A percentile compares a stretch with the other conserved stretches of the same genome.
Conservation (phyloP, 2,329 filamentous ascomycete genomes). For the Stagonosporopsis rhizophila region DNA sequence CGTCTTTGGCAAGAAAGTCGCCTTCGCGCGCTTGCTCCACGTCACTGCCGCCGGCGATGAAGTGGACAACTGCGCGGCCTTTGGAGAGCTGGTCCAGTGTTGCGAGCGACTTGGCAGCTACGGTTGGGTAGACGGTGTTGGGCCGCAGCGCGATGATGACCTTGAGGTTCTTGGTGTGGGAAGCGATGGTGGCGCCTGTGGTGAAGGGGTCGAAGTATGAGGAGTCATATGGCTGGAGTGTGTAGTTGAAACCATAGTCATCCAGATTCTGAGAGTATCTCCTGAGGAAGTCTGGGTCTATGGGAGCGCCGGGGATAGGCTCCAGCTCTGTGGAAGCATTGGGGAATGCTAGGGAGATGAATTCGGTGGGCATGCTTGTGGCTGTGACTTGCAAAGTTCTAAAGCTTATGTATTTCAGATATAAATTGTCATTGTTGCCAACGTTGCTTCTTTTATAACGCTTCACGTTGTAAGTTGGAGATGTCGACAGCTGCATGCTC, state of each 20-base stretch:
- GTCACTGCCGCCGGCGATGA: conserved; percentile 68
- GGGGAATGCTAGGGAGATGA: conserved; percentile 65
- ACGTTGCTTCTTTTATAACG: conserved; percentile 12
- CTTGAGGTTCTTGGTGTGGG: conserved; percentile 65
- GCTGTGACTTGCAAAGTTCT: background rate
- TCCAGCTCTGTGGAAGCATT: conserved; percentile 64
- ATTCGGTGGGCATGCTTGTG: conserved; percentile 52
- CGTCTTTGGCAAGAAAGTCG: conserved; percentile 64
- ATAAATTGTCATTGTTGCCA: background rate
- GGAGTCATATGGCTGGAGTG: conserved; percentile 66
- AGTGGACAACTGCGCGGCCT: conserved; percentile 67
- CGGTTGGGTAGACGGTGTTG: conserved; percentile 68
- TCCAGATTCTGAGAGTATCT: conserved; percentile 66
- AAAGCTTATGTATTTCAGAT: background rate
- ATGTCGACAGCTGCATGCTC: conserved; percentile 18
- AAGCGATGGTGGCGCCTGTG: conserved; percentile 64
- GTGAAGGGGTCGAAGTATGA: conserved; percentile 65
- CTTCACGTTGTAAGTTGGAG: background rate
- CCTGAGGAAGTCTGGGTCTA: conserved; percentile 63
- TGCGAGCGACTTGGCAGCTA: conserved; percentile 67
- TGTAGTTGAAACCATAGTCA: conserved; percentile 68
- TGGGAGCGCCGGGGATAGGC: conserved; percentile 59
- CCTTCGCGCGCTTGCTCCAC: conserved; percentile 67
- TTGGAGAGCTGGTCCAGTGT: conserved; percentile 66
- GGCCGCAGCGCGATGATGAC: conserved; percentile 68